A percentile compares a stretch with the other conserved stretches of the same genome.
Evolutionary conservation across 2,329 filamentous ascomycete species (phyloP).

Genomic region (Xylariomycetidae sp.): DNA sequence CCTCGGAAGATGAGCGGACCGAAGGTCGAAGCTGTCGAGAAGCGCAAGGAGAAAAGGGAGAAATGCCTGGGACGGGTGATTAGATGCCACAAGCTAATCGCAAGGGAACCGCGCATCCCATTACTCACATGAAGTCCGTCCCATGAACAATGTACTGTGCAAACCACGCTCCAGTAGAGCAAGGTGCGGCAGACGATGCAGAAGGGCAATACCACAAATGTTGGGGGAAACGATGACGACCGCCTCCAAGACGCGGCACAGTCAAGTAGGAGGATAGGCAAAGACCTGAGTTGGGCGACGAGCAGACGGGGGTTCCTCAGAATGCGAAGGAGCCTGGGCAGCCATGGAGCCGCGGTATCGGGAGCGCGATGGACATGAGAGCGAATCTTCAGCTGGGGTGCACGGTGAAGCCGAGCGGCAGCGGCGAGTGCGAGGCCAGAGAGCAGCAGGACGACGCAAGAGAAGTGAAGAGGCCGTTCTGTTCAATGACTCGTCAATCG

Average conservation of each 20-base stretch:
- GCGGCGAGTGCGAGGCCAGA: conserved; percentile 14
- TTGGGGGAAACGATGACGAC: conserved; percentile 8
- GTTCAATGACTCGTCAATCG: neutral
- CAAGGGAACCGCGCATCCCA: neutral
- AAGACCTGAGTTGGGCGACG: too few species aligned
- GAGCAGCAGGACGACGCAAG: conserved; percentile 23
- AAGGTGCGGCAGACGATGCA: conserved; percentile 21
- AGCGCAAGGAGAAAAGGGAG: conserved; percentile 24
- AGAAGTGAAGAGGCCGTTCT: conserved; percentile 31
- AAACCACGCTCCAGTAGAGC: conserved; percentile 26
- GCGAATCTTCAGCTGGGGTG: conserved; percentile 5
- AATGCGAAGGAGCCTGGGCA: conserved; percentile 3
- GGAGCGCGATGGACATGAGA: conserved; percentile 1
- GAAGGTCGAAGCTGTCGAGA: conserved; percentile 14
- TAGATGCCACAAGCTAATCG: conserved; percentile 1
- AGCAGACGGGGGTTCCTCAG: too few species aligned
- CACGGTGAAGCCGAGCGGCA: conserved; percentile 12
- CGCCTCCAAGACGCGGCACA: conserved; percentile 9
- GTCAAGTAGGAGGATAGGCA: too few species aligned
- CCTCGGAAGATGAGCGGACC: conserved; percentile 17
- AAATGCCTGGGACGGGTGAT: conserved; percentile 21
- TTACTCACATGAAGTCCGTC: conserved; percentile 27
- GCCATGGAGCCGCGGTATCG: conserved; percentile 4
- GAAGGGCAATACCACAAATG: conserved; percentile 15
- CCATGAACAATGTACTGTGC: conserved; percentile 28